Conservation (phyloP, 73 alveolate species). For the Paramecium caudatum region DNA sequence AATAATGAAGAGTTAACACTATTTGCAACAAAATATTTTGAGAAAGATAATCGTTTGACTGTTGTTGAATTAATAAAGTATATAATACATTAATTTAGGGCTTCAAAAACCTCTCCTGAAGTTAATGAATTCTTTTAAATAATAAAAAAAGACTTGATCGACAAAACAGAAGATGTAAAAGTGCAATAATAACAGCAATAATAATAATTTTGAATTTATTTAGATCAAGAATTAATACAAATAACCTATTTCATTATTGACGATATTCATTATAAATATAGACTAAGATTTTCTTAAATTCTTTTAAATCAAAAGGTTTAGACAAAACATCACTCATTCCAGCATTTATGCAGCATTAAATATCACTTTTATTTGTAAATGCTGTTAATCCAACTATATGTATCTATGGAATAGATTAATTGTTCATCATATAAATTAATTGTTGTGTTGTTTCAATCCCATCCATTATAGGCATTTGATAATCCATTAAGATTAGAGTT, state of each 20-base stretch:
- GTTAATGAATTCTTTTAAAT: conserved; percentile 72
- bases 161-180: conserved; percentile 6
- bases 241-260: too few relatives aligned
- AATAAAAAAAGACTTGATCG: conserved; percentile 67
- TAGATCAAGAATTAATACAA: too few relatives aligned
- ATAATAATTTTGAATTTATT: conserved; percentile 20
- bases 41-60: conserved; percentile 65
- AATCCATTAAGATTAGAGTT: conserved; percentile 32
- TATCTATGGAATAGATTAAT: conserved; percentile 20
- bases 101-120: conserved; percentile 63
- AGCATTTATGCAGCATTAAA: conserved; percentile 32
- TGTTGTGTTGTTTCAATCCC: conserved; percentile 37
- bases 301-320: conserved; percentile 22
- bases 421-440: conserved; percentile 59
- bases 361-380: background rate
- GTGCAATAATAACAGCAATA: background rate
- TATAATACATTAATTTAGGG: conserved; percentile 4
- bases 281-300: conserved; percentile 36
- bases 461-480: conserved; percentile 46
- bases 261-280: conserved; percentile 4
- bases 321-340: conserved; percentile 62
- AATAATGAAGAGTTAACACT: conserved; percentile 80
- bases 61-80: conserved; percentile 76
- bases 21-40: conserved; percentile 70
- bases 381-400: conserved; percentile 51